Evolutionary conservation across 2,329 filamentous ascomycete genomes (phyloP).

Genomic region (Monosporascus sp.): DNA sequence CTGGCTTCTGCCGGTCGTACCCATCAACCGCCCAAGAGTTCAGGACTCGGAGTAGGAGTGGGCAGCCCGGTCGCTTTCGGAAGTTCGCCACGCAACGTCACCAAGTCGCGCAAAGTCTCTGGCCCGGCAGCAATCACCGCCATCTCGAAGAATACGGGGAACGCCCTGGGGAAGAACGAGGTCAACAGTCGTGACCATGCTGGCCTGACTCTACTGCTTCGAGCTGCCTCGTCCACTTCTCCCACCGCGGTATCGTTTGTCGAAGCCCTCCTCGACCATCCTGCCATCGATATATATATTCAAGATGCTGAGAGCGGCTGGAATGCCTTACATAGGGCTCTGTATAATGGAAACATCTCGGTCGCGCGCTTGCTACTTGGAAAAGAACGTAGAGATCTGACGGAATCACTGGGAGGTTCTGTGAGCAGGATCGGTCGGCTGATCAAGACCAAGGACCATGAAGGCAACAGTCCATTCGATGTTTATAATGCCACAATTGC

Average conservation of each 20-base stretch:
- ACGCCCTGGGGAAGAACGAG: constrained; percentile 53
- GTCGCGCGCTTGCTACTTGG: constrained; percentile 78
- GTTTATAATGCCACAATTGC: constrained; percentile 85
- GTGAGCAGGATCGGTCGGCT: constrained; percentile 63
- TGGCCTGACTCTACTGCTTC: constrained; percentile 79
- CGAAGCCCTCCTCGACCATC: constrained; percentile 72
- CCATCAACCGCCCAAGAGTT: constrained; percentile 50
- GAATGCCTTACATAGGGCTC: constrained; percentile 86
- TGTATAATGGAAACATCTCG: constrained; percentile 85
- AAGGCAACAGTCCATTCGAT: constrained; percentile 92
- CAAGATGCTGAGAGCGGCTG: constrained; percentile 92
- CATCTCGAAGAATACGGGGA: constrained; percentile 39
- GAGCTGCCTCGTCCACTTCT: constrained; percentile 71
- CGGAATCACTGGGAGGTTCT: constrained; percentile 53
- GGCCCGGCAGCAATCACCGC: constrained; percentile 40
- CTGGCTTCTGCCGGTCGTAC: constrained; percentile 64
- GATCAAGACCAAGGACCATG: constrained; percentile 92
- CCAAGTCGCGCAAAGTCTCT: constrained; percentile 49
- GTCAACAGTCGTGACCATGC: constrained; percentile 79
- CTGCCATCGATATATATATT: constrained; percentile 75
- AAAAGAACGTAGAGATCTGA: constrained; percentile 64
- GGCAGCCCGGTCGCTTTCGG: constrained; percentile 37
- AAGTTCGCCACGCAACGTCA: constrained; percentile 44
- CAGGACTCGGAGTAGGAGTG: constrained; percentile 26
- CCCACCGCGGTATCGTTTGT: constrained; percentile 70